Evolutionary conservation across 83 land plant species (phyloP).

Genomic region (Picea abies): DNA sequence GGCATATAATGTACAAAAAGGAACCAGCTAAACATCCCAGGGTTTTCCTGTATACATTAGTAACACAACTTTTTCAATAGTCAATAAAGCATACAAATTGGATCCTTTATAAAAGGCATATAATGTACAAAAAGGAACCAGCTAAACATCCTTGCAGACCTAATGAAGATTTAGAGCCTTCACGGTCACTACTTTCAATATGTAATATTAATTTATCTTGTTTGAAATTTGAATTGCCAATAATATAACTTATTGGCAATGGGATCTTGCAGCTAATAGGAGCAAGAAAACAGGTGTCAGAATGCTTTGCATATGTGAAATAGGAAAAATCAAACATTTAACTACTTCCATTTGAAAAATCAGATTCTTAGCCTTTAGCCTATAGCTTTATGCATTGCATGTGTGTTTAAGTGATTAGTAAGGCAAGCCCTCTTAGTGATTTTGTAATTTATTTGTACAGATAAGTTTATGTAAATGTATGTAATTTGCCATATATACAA

Average conservation of each 20-base stretch:
- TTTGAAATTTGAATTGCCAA: background rate
- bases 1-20: slow-evolving; percentile 1
- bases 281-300: too few species aligned
- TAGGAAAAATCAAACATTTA: background rate
- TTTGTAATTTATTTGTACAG: background rate
- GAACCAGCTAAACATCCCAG: background rate
- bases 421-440: background rate
- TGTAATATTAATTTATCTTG: background rate
- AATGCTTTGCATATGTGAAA: too few species aligned
- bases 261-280: too few species aligned
- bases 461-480: background rate
- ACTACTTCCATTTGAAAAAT: background rate
- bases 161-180: background rate
- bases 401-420: background rate
- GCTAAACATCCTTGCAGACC: background rate
- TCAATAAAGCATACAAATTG: background rate
- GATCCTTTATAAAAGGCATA: background rate
- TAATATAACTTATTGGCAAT: background rate
- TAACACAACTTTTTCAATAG: background rate
- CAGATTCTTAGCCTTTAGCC: background rate
- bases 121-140: background rate
- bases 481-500: background rate
- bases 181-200: background rate
- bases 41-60: too few species aligned
- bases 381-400: background rate